Evolutionary conservation across 176 grass and related monocot species (phyloP), one percentile per base, ranked within the genome.

Genomic region (Guadua angustifolia): DNA sequence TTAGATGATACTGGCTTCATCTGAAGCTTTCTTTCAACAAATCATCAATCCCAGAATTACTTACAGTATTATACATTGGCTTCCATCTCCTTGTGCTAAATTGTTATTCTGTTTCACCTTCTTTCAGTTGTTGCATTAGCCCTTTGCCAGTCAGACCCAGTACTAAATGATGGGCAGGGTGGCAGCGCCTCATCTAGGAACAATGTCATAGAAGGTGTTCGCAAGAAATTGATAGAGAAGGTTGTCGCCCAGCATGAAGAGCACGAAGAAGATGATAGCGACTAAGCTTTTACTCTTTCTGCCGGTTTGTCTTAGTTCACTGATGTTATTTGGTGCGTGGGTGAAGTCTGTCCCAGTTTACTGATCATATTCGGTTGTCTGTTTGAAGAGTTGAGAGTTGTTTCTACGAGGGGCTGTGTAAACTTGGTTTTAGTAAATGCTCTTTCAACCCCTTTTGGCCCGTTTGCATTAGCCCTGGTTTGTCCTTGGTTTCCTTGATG

Each of bases 171-270:
- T 94, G 93, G 97, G 38, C 87, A 92, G 15, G 46, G 84, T 36
- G 83, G 83, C 19, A 77, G 64, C 5, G 86, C 91, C 92, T 79
- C 92, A 78, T 97, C 95, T 1, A 83, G 82, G 65, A 60, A 94
- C 75, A 88, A 87, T 55, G 94, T 99, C 68, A 91, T 96, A 24
- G 90, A 94, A 81, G 91, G 91, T 12, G 91, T 99, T 74, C 93
- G 91, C 38, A 94, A 86, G 58, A 99, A 90, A 74, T 96, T 99
- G 25, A 95, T 99, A 21, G 97, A 99, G 89, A 99, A 95, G 85
- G 77, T 96, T 59, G 89, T 99, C 7, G 83, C 88, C 47, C 89
- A 92, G 76, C 93, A 91, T 81, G 91, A 95, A 85, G 84, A 88
- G 35, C 80, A 82, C n/a, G n/a, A n/a, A n/a, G n/a, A n/a, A n/a